Evolutionary conservation across 2,329 filamentous ascomycete genomes (phyloP), one percentile per base, ranked within the genome.

Genomic region (Colletotrichum endophyticum): DNA sequence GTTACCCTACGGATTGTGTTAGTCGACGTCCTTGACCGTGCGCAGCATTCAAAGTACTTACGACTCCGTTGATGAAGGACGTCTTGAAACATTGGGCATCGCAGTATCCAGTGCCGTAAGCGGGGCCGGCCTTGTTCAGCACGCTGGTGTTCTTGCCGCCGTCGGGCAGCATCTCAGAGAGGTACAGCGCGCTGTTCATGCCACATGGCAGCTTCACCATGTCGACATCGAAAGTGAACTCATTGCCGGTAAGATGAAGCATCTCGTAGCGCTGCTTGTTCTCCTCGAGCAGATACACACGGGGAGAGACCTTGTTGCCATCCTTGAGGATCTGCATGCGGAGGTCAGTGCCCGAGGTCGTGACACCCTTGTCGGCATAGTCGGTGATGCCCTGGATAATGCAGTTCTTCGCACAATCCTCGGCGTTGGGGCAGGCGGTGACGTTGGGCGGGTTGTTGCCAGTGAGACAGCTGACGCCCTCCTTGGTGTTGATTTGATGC

Each of bases 191-290:
- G 74, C 91, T 92, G 82, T 94, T 94, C 80, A 94, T 85, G 71
- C 93, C 93, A 79, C 92, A 94, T 27, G 90, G 89, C 27, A 94
- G 86, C 77, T 89, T 89, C 30, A 91, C 93, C 62, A 93, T 88
- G 81, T 94, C 92, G 6, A 93, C 91, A 63, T 92, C 91, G 77
- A 94, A 93, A 39, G 90, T 91, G 81, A 94, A 89, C 81, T 94
- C 92, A 79, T 90, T 85, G 81, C 90, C 90, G 70, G 90, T 87
- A 53, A 93, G 84, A 75, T 90, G 86, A 82, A 92, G 89, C 78
- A 89, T 87, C 82, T 92, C 85, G 80, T 94, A 94, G 59, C 88
- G 88, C 76, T 85, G 85, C 68, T 89, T 88, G 69, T 87, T 85
- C 77, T 66, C 83, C 76, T 87, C 87, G 80, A 93, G 86, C 64